Conservation (phyloP, 139 green algal species). For the Volvox africanus region DNA sequence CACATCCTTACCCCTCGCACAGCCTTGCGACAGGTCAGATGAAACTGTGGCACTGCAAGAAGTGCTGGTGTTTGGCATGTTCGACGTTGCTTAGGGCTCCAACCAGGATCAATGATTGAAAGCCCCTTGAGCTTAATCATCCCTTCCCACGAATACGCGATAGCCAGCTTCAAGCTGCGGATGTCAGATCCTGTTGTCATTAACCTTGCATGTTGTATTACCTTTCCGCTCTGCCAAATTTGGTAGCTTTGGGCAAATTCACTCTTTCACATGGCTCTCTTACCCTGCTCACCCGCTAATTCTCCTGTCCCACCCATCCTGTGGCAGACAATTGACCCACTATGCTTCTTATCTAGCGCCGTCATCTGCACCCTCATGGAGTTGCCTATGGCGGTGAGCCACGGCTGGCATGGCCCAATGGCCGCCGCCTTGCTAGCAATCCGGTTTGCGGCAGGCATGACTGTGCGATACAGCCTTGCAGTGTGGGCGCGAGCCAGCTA, state of each 20-base stretch:
- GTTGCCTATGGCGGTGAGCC: not conserved
- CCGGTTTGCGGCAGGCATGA: not conserved
- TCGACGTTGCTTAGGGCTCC: no score
- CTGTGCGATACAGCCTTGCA: not conserved
- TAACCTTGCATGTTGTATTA: not conserved
- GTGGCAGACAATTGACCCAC: not conserved
- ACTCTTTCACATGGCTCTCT: not conserved
- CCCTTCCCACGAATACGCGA: no score
- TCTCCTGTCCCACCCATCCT: not conserved
- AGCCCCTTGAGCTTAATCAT: no score
- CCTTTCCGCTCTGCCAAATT: not conserved
- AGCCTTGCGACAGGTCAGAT: no score
- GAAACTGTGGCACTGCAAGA: no score
- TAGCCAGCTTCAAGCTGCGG: no score
- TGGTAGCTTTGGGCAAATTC: not conserved
- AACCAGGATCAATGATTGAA: no score
- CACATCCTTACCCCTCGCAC: no score
- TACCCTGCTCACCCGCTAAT: not conserved
- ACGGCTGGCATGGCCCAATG: not conserved
- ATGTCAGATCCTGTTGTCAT: not conserved
- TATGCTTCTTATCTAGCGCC: not conserved
- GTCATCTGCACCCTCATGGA: not conserved
- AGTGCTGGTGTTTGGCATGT: no score
- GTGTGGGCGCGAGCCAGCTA: conserved; percentile 10
- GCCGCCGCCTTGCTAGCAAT: not conserved